Conservation (phyloP, 345 rosid species). For the Eucalyptus camaldulensis region DNA sequence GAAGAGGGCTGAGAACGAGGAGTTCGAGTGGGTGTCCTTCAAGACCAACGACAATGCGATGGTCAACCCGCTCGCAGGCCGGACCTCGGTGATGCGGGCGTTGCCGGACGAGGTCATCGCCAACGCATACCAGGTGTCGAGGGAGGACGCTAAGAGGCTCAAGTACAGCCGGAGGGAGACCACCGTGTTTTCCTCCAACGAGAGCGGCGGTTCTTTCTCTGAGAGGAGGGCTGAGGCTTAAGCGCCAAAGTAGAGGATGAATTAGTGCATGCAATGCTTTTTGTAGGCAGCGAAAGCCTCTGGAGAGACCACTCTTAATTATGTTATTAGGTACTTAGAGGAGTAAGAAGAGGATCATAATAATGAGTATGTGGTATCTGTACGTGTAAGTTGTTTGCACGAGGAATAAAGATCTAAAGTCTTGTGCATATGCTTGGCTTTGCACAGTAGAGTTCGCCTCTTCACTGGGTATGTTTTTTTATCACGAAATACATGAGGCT, state of each 20-base stretch:
- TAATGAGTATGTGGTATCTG: not conserved
- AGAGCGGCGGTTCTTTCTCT: not conserved
- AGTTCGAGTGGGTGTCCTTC: constrained; percentile 58
- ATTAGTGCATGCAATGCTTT: not conserved
- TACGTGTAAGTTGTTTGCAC: not conserved
- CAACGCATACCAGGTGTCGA: constrained; percentile 25
- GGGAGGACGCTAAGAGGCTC: constrained; percentile 44
- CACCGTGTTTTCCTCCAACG: constrained; percentile 1
- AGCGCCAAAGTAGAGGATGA: not conserved
- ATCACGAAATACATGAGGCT: not conserved
- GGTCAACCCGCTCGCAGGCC: constrained; percentile 33
- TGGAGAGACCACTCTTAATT: not conserved
- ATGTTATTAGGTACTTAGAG: not conserved
- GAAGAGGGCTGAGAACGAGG: constrained; percentile 29
- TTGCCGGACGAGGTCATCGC: constrained; percentile 47
- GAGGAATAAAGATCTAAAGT: too few relatives aligned
- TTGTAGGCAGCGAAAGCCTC: not conserved
- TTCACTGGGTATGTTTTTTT: not conserved
- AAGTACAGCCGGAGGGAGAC: constrained; percentile 37
- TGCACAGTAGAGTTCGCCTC: not conserved
- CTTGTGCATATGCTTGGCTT: not conserved
- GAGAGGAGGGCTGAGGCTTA: constrained; percentile 42
- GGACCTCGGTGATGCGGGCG: constrained; percentile 32
- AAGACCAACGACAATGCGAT: constrained; percentile 50
- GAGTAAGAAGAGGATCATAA: not conserved